Evolutionary conservation across 495 filamentous ascomycete genomes (phyloP), one percentile per base, ranked within the genome.

Genomic region (Halenospora varia): DNA sequence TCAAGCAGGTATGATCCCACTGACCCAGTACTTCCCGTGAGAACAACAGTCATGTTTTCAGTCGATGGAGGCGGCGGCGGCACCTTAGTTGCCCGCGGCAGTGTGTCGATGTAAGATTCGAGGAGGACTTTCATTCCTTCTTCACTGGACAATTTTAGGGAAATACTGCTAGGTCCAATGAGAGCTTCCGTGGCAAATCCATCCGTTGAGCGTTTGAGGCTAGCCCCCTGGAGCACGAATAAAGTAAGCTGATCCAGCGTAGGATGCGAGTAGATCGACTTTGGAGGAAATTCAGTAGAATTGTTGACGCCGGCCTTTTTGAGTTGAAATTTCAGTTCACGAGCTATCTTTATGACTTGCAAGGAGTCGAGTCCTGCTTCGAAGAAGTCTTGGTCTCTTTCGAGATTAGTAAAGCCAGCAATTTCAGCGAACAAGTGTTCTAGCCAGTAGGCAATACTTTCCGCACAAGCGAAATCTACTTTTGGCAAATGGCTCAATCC

Each of bases 11-110:
- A 82, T 1, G 74, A 78, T 4, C 84, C 83, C 4, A 87, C 59
- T 13, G 74, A 74, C 20, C 82, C 82, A 1, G 83, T 85, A 0
- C 77, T 76, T 25, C 83, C 82, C 0, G 82, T 87, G 10, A 87
- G 68, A 17, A 85, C 53, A 17, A 84, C 69, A n/a, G 17, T n/a
- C 42, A 46, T n/a, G 8, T 20, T 20, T n/a, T 46, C 42, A 9
- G 13, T 20, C 17, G 42, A n/a, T 8, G 42, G 42, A 4, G 35
- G 35, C 9, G 42, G 17, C 29, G 13, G 29, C 4, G 29, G 13
- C 4, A 35, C 13, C 13, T 35, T 4, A 13, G 6, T 35, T 35
- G 29, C 4, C 4, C 13, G 29, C 29, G 29, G 29, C 6, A 35
- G 29, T 13, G 29, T 35, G 29, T 35, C 29, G 6, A 13, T 35